Percentiles rank a stretch among this genome's conserved stretches.
phyloP scores from a whole-genome alignment of 2,329 filamentous ascomycete genomes.

The Fusarium nurragi region DNA sequence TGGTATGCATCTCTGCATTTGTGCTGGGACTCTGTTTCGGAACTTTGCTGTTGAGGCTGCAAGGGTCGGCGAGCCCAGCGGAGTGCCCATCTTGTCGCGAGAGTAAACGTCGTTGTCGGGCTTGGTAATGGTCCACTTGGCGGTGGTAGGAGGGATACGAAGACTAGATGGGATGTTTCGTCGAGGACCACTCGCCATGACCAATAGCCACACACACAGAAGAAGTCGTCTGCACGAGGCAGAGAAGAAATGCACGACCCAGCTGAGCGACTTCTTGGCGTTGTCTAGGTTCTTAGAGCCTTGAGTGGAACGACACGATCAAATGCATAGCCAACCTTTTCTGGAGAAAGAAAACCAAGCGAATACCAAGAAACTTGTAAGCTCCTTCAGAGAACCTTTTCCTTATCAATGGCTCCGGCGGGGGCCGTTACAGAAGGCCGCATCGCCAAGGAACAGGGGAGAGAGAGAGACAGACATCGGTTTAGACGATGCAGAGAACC shows the following conservation, averaged over 20 bases:
- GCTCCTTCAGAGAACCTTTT: constrained; percentile 1
- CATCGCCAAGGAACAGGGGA: no score
- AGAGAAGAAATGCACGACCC: constrained; percentile 3
- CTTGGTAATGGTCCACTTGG: constrained; percentile 26
- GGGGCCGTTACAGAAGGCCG: background rate
- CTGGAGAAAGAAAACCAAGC: background rate
- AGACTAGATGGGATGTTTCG: constrained; percentile 34
- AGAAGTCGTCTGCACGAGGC: background rate
- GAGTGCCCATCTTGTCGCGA: constrained; percentile 43
- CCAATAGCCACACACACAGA: constrained; percentile 8
- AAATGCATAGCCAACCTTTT: background rate
- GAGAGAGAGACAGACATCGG: no score
- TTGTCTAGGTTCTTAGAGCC: background rate
- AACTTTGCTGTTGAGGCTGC: constrained; percentile 51
- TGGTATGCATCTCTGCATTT: constrained; percentile 58
- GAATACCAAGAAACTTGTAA: constrained; percentile 14
- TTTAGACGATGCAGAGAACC: background rate
- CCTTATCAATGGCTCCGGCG: constrained; percentile 31
- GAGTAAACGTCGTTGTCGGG: constrained; percentile 2
- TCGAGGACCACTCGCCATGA: constrained; percentile 42
- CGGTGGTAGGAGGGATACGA: constrained; percentile 32
- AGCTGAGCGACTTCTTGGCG: background rate
- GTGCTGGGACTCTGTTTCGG: constrained; percentile 54
- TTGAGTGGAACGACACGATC: background rate
- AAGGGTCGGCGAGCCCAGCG: constrained; percentile 51